These are phyloP conservation scores for Ramalina peruviana DNA, from an alignment of 495 filamentous ascomycete species.

Conservation along the genomic window DNA sequence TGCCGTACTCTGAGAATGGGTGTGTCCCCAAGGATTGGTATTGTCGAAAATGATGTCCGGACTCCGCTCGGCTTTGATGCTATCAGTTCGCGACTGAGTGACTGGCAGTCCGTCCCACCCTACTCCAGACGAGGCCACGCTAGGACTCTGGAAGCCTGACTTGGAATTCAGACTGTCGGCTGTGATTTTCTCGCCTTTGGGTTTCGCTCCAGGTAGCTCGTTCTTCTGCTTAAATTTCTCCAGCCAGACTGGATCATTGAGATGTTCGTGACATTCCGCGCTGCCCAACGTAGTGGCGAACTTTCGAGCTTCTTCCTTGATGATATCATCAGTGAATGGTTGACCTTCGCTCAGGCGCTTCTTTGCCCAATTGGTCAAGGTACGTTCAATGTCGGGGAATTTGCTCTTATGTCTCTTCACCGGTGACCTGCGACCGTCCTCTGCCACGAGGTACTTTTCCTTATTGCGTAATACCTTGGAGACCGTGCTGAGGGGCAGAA, in stretches of 20 bases:
- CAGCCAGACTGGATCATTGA: slow-evolving; percentile 66
- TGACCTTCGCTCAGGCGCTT: slow-evolving; percentile 69
- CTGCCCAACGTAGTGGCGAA: slow-evolving; percentile 69
- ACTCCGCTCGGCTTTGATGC: slow-evolving; percentile 52
- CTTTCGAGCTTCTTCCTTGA: slow-evolving; percentile 74
- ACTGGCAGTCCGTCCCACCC: slow-evolving; percentile 51
- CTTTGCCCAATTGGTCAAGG: slow-evolving; percentile 76
- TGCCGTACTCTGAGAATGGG: slow-evolving; percentile 42
- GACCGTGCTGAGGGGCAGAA: slow-evolving; percentile 53
- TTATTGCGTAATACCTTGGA: slow-evolving; percentile 95
- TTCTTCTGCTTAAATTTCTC: slow-evolving; percentile 97
- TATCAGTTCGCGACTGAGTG: slow-evolving; percentile 39
- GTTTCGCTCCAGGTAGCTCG: slow-evolving; percentile 50
- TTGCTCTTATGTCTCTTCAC: slow-evolving; percentile 62
- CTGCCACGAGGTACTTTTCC: slow-evolving; percentile 85
- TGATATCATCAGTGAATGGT: slow-evolving; percentile 64
- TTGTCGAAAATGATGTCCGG: slow-evolving; percentile 36
- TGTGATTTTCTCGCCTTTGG: slow-evolving; percentile 32
- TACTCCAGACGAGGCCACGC: slow-evolving; percentile 52
- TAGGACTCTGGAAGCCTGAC: slow-evolving; percentile 52
- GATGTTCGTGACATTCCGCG: slow-evolving; percentile 63
- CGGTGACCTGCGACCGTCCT: slow-evolving; percentile 77
- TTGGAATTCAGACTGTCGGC: slow-evolving; percentile 33
- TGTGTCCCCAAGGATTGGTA: slow-evolving; percentile 35
- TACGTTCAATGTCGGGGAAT: slow-evolving; percentile 88